Conservation (phyloP, 2,329 filamentous ascomycete genomes). For the Penicillium crustosum region DNA sequence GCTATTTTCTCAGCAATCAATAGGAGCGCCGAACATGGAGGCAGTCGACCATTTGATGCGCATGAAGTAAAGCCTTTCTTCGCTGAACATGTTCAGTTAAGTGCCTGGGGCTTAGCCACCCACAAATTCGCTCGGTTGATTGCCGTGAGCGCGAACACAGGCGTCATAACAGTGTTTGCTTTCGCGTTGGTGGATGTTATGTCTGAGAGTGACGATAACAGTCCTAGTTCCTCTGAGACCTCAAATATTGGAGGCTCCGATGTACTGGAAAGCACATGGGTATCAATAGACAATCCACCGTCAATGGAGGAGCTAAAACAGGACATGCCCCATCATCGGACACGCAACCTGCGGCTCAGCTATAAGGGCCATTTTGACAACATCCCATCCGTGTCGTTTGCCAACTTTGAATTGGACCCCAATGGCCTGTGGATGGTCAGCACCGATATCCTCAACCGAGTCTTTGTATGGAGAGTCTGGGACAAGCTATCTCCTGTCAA, state of each 20-base stretch:
- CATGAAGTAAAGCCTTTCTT: conserved; percentile 59
- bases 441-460: conserved; percentile 55
- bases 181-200: conserved; percentile 53
- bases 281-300: conserved; percentile 27
- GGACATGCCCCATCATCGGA: conserved; percentile 36
- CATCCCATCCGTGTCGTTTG: conserved; percentile 59
- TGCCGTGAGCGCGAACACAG: conserved; percentile 77
- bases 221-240: conserved; percentile 10
- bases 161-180: conserved; percentile 58
- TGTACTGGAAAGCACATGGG: conserved; percentile 34
- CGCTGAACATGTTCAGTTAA: conserved; percentile 69
- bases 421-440: conserved; percentile 58
- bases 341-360: conserved; percentile 44
- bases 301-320: conserved; percentile 31
- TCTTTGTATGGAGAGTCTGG: conserved; percentile 53
- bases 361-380: conserved; percentile 50
- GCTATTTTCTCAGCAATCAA: conserved; percentile 50
- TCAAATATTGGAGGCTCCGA: background rate
- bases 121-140: conserved; percentile 80
- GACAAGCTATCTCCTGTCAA: conserved; percentile 32
- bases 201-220: conserved; percentile 24
- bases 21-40: conserved; percentile 21
- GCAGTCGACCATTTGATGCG: conserved; percentile 32
- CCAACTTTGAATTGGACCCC: conserved; percentile 57
- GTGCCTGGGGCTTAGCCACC: conserved; percentile 86